Percentiles rank a stretch among this genome's conserved stretches.
phyloP scores from a whole-genome alignment of 2,329 filamentous ascomycete species.

The Gnomoniopsis smithogilvyi region DNA sequence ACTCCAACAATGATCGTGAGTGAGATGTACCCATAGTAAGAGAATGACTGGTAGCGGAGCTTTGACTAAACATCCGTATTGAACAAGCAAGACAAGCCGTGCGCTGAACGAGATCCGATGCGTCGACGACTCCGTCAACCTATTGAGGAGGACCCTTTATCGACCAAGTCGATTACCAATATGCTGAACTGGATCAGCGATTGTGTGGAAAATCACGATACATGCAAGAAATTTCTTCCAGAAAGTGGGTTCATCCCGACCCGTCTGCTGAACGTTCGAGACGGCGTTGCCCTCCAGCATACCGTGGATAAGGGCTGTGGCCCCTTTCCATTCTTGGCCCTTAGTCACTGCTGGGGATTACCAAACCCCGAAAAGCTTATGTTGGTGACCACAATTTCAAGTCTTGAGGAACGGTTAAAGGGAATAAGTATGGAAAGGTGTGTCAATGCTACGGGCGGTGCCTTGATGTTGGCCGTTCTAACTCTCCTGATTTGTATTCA shows the following conservation, averaged over 20 bases:
- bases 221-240: not conserved
- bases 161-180: not conserved
- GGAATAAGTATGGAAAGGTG: not conserved
- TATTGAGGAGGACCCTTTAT: not conserved
- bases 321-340: not conserved
- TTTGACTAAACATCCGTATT: too few relatives aligned
- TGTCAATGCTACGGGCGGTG: too few relatives aligned
- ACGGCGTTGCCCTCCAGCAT: not conserved
- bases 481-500: not conserved
- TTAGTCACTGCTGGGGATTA: not conserved
- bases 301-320: not conserved
- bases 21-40: not conserved
- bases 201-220: not conserved
- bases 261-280: not conserved
- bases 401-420: not conserved
- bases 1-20: not conserved
- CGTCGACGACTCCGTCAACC: not conserved
- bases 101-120: not conserved
- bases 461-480: too few relatives aligned
- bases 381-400: not conserved
- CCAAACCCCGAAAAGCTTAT: not conserved
- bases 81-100: not conserved
- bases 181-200: not conserved
- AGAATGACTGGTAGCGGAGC: too few relatives aligned
- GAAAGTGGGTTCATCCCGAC: not conserved